These are phyloP conservation scores for Myriangium duriaei DNA, from an alignment of 2,329 filamentous ascomycete species.

Conservation along the genomic window DNA sequence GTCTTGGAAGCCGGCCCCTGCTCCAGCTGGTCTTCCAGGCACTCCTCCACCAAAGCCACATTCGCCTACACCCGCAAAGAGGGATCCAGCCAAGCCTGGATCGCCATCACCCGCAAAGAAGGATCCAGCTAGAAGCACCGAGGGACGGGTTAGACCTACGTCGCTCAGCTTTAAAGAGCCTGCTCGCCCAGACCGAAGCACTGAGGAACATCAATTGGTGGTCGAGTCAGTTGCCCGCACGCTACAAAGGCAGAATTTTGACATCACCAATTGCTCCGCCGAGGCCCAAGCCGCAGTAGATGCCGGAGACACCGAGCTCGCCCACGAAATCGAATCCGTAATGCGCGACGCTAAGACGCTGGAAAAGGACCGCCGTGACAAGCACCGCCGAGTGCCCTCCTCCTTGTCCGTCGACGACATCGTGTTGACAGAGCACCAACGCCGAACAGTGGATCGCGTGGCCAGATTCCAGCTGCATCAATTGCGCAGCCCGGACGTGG, in stretches of 20 bases:
- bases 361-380: neutral
- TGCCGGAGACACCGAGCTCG: constrained; percentile 1
- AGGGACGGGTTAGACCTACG: too few species aligned
- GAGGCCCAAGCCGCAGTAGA: neutral
- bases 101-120: too few species aligned
- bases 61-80: too few species aligned
- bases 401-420: constrained; percentile 1
- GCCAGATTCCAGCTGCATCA: too few species aligned
- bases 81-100: too few species aligned
- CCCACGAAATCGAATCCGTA: neutral
- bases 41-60: too few species aligned
- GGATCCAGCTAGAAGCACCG: too few species aligned
- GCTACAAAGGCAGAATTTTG: neutral
- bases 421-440: neutral
- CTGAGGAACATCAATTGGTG: neutral
- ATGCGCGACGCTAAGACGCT: constrained; percentile 1
- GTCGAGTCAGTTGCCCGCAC: neutral
- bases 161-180: neutral
- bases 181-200: neutral
- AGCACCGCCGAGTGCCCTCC: neutral
- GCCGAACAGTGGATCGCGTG: neutral
- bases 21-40: too few species aligned
- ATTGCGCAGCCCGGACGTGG: too few species aligned
- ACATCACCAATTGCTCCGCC: too few species aligned
- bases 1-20: too few species aligned